These are phyloP conservation scores for Boeremia exigua DNA, from an alignment of 2,329 filamentous ascomycete species.

Conservation along the genomic window DNA sequence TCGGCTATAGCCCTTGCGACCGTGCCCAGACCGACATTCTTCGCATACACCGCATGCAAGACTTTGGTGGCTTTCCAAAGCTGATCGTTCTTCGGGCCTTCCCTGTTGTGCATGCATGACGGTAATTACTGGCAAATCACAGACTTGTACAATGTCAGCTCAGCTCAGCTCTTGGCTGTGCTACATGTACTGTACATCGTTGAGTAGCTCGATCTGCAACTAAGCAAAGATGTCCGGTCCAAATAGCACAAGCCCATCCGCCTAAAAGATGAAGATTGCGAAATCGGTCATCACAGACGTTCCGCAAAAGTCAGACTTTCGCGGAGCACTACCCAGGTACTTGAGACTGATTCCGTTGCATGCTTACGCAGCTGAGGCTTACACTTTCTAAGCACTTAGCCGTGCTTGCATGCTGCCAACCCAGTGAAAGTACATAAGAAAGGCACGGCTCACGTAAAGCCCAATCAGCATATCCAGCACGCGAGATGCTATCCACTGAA, in stretches of 20 bases:
- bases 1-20: neutral
- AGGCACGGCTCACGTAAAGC: neutral
- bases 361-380: neutral
- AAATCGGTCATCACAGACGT: neutral
- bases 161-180: slow-evolving; percentile 24
- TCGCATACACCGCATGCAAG: slow-evolving; percentile 7
- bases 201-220: slow-evolving; percentile 12
- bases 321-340: too few species aligned
- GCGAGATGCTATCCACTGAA: slow-evolving; percentile 1
- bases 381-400: neutral
- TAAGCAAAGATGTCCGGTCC: slow-evolving; percentile 6
- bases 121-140: slow-evolving; percentile 18
- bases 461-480: neutral
- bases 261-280: too few species aligned
- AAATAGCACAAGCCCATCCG: neutral
- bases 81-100: slow-evolving; percentile 17
- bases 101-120: slow-evolving; percentile 22
- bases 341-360: too few species aligned
- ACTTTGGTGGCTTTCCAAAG: slow-evolving; percentile 11
- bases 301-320: neutral
- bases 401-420: neutral
- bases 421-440: slow-evolving; percentile 1
- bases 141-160: slow-evolving; percentile 18
- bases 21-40: slow-evolving; percentile 7
- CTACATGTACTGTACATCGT: too few species aligned